Evolutionary conservation across 352 stramenopile genomes (phyloP), one percentile per base, ranked within the genome.

Genomic region (Globisporangium nagaii): DNA sequence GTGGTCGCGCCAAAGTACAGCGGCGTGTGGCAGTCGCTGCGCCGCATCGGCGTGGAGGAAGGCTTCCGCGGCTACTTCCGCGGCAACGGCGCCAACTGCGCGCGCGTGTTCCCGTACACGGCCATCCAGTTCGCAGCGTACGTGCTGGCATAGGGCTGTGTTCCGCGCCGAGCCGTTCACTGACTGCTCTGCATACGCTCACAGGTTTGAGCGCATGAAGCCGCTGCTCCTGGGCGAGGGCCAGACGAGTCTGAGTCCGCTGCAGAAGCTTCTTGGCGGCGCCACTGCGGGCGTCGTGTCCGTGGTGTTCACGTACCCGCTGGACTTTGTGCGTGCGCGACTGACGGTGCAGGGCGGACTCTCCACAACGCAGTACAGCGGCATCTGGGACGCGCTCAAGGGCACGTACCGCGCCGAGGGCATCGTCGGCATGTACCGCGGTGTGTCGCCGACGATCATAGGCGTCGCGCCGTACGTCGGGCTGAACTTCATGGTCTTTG

Each of bases 71-170:
- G 79, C 13, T 83, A 85, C 49, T 90, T 93, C 52, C 84, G 79
- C 53, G 79, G 79, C 51, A 90, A 93, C 66, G 82, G 82, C 47
- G 79, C 78, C 55, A 93, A 93, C 66, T 90, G 77, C 56, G 70
- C 82, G 25, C 82, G 82, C 25, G 77, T 90, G 37, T 88, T 90
- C 37, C 79, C 79, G 0, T 90, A 93, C 64, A 78, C 84, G 13
- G 78, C 79, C 46, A 86, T 89, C 58, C 76, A 92, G 60, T 89
- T 91, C 49, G 75, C 78, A 24, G 70, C 72, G 37, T 77, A 63
- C 50, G 65, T 44, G 9, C 12, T 50, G 17, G 22, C 22, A 8
- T 31, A n/a, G n/a, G 35, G n/a, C 6, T 27, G 17, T n/a, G n/a
- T n/a, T n/a, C n/a, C n/a, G n/a, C n/a, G n/a, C n/a, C n/a, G n/a